These are phyloP conservation scores for Dendrocalamus latiflorus DNA, from an alignment of 202 grass and related monocot species.

Conservation along the genomic window DNA sequence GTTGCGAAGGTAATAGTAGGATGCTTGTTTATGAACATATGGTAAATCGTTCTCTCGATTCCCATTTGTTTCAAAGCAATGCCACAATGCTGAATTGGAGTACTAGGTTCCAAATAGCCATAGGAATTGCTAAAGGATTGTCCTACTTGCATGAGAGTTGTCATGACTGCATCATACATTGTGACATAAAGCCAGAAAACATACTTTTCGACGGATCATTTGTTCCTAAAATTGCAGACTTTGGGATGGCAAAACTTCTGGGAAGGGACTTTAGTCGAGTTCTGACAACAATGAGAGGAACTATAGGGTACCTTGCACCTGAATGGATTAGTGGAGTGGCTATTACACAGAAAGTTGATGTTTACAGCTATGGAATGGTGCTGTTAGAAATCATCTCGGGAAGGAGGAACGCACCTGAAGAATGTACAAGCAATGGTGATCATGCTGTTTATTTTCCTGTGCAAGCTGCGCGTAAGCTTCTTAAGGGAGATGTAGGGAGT, in stretches of 20 bases:
- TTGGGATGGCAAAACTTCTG: constrained; percentile 26
- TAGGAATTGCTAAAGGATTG: constrained; percentile 21
- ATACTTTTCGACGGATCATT: constrained; percentile 8
- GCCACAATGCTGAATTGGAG: background rate
- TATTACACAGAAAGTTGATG: too few relatives aligned
- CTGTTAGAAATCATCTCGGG: too few relatives aligned
- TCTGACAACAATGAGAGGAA: constrained; percentile 35
- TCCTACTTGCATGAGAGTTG: constrained; percentile 29
- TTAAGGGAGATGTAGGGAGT: constrained; percentile 28
- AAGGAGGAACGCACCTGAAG: too few relatives aligned
- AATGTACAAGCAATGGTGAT: too few relatives aligned
- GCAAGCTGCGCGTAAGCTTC: constrained; percentile 5
- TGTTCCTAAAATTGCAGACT: constrained; percentile 24
- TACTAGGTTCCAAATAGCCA: constrained; percentile 9
- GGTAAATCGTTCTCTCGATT: constrained; percentile 27
- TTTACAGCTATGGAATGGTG: too few relatives aligned
- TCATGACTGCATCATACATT: constrained; percentile 21
- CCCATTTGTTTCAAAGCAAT: constrained; percentile 7
- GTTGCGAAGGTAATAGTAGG: constrained; percentile 7
- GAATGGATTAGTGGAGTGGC: too few relatives aligned
- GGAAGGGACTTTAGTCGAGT: constrained; percentile 18
- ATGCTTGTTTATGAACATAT: constrained; percentile 28
- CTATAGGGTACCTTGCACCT: constrained; percentile 23
- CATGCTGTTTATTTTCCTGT: too few relatives aligned
- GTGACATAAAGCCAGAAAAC: constrained; percentile 25